These are phyloP conservation scores for Carex sylvatica DNA, from an alignment of 202 grass and related monocot species.

Conservation along the genomic window DNA sequence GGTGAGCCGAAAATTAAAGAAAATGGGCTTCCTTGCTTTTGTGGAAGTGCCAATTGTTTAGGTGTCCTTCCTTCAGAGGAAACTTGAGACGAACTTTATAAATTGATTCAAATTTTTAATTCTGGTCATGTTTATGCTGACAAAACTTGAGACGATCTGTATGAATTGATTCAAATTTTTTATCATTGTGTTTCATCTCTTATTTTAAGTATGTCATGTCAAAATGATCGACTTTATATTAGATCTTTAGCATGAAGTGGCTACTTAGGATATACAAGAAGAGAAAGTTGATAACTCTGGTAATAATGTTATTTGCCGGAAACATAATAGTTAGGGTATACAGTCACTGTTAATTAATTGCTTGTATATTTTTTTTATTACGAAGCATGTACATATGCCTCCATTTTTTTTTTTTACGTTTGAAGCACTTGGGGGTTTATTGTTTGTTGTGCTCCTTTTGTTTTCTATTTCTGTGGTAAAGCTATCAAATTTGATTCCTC, in stretches of 20 bases:
- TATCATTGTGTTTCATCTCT: not conserved
- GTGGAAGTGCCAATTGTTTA: conserved; percentile 48
- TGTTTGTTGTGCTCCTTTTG: not conserved
- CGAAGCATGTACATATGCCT: conserved; percentile 7
- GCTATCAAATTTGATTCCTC: conserved; percentile 18
- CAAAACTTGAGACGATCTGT: conserved; percentile 44
- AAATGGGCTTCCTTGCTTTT: conserved; percentile 55
- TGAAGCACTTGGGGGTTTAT: conserved; percentile 7
- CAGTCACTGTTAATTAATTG: conserved; percentile 7
- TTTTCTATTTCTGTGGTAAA: conserved; percentile 15
- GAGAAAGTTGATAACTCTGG: not conserved
- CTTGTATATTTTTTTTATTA: conserved; percentile 3
- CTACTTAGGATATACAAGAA: not conserved
- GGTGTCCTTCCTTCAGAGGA: conserved; percentile 76
- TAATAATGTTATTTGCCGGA: not conserved
- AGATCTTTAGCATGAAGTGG: not conserved
- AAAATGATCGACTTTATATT: not conserved
- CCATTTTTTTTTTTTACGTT: not conserved
- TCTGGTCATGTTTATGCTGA: not conserved
- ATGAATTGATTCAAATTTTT: not conserved
- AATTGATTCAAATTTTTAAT: not conserved
- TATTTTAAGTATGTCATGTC: not conserved
- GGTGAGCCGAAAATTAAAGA: conserved; percentile 43
- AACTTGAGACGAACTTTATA: conserved; percentile 40
- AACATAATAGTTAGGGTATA: not conserved